These are phyloP conservation scores for Fusarium chaquense DNA, from an alignment of 2,329 filamentous ascomycete genomes.

Conservation along the genomic window DNA sequence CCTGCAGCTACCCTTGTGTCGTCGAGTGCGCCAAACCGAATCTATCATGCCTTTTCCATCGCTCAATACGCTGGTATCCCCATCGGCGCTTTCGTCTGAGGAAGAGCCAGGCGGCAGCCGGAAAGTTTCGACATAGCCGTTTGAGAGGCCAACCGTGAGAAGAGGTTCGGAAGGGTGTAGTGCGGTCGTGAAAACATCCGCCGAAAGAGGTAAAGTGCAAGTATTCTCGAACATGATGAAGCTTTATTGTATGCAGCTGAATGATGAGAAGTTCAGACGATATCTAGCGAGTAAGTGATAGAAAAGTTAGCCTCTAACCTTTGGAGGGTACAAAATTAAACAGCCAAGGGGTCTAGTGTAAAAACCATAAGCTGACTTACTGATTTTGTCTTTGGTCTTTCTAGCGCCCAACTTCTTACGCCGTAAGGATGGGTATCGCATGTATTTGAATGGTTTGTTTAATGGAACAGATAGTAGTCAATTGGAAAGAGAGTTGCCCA, in stretches of 20 bases:
- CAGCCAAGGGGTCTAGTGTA: not conserved
- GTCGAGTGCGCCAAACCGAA: conserved; percentile 84
- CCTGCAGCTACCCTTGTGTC: conserved; percentile 95
- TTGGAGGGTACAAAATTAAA: not conserved
- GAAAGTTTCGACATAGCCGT: conserved; percentile 87
- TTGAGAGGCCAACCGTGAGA: conserved; percentile 85
- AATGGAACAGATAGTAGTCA: not conserved
- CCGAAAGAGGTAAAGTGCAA: conserved; percentile 85
- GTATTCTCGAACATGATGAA: conserved; percentile 87
- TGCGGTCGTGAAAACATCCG: conserved; percentile 89
- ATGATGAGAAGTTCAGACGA: not conserved
- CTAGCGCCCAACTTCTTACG: not conserved
- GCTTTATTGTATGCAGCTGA: not conserved
- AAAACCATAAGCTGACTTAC: not conserved
- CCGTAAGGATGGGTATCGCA: not conserved
- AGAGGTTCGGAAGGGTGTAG: conserved; percentile 87
- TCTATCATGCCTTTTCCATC: conserved; percentile 81
- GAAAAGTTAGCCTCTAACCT: not conserved
- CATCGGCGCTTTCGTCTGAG: conserved; percentile 64
- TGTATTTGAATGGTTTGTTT: not conserved
- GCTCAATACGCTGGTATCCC: conserved; percentile 62
- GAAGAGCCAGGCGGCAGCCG: conserved; percentile 71
- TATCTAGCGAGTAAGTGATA: not conserved
- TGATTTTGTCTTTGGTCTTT: not conserved
- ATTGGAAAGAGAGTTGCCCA: not conserved